Evolutionary conservation across 1,284 basidiomycete genomes (phyloP).

Genomic region (Leccinum angustisporum): DNA sequence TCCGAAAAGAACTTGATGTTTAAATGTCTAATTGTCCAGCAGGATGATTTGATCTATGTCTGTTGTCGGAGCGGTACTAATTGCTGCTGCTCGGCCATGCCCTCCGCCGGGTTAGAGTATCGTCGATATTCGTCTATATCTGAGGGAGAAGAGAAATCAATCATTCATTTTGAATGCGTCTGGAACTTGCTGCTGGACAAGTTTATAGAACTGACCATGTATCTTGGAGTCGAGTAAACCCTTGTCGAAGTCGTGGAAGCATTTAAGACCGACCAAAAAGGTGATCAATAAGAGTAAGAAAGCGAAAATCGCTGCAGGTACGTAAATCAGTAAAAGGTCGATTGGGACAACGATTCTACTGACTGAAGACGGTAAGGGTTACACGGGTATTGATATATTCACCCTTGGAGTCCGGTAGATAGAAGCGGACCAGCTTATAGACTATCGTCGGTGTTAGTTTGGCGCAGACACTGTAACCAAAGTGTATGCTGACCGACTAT

Average conservation of each 20-base stretch:
- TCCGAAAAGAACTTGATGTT: conserved; percentile 9
- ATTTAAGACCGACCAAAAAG: conserved; percentile 72
- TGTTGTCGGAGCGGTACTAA: conserved; percentile 40
- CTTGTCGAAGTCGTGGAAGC: conserved; percentile 77
- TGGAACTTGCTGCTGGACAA: conserved; percentile 30
- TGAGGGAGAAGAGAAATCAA: conserved; percentile 36
- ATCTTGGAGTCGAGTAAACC: conserved; percentile 70
- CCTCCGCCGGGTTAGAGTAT: conserved; percentile 45
- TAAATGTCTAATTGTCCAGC: neutral
- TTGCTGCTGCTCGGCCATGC: conserved; percentile 44
- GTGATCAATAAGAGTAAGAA: conserved; percentile 71
- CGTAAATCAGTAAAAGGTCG: conserved; percentile 1
- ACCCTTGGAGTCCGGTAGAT: conserved; percentile 51
- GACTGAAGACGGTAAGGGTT: conserved; percentile 80
- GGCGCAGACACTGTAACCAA: neutral
- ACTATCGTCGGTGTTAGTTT: conserved; percentile 42
- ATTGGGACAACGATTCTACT: conserved; percentile 31
- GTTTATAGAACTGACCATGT: conserved; percentile 59
- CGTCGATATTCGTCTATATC: conserved; percentile 50
- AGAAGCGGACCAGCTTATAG: conserved; percentile 80
- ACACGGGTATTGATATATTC: conserved; percentile 69
- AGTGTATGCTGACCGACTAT: conserved; percentile 40
- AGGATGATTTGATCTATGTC: conserved; percentile 50
- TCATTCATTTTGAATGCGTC: conserved; percentile 35
- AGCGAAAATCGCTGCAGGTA: conserved; percentile 59